phyloP scores from a whole-genome alignment of 495 filamentous ascomycete genomes.

The Barbatosphaeria neglecta region DNA sequence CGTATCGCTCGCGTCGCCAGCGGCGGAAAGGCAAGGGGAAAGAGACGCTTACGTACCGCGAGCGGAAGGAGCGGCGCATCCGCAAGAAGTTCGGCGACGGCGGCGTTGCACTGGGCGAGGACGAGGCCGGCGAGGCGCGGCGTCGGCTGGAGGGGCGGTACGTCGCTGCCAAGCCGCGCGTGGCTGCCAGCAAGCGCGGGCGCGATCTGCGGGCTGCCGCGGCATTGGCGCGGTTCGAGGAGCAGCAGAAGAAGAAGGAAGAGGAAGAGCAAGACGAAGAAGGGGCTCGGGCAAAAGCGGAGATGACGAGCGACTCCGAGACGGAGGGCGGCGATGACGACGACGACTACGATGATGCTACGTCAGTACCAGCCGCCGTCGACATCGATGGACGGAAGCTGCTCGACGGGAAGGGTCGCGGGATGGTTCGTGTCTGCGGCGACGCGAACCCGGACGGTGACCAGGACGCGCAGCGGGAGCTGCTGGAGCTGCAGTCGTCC shows the following conservation, averaged over 20 bases:
- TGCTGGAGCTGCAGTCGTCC: slow-evolving; percentile 41
- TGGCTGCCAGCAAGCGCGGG: slow-evolving; percentile 57
- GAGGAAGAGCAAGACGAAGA: slow-evolving; percentile 17
- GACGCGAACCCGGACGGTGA: slow-evolving; percentile 54
- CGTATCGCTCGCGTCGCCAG: slow-evolving; percentile 42
- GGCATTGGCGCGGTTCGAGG: slow-evolving; percentile 61
- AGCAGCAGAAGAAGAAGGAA: slow-evolving; percentile 32
- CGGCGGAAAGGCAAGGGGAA: slow-evolving; percentile 41
- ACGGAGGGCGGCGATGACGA: slow-evolving; percentile 27
- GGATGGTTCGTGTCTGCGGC: slow-evolving; percentile 60
- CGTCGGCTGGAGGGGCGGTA: slow-evolving; percentile 56
- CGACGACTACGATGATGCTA: slow-evolving; percentile 15
- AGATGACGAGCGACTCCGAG: slow-evolving; percentile 18
- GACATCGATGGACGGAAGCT: slow-evolving; percentile 50
- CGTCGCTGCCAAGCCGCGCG: slow-evolving; percentile 50
- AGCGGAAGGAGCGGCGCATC: slow-evolving; percentile 52
- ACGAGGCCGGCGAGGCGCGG: slow-evolving; percentile 48
- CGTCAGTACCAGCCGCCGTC: slow-evolving; percentile 24
- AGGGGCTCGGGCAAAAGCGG: slow-evolving; percentile 20
- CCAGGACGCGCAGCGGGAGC: slow-evolving; percentile 47
- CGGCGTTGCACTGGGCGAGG: slow-evolving; percentile 54
- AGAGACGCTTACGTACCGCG: slow-evolving; percentile 45
- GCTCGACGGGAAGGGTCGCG: slow-evolving; percentile 46
- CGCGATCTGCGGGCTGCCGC: slow-evolving; percentile 66
- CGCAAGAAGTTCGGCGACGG: slow-evolving; percentile 63